phyloP scores from a whole-genome alignment of 441 rosid species.

The Breynia disticha region DNA sequence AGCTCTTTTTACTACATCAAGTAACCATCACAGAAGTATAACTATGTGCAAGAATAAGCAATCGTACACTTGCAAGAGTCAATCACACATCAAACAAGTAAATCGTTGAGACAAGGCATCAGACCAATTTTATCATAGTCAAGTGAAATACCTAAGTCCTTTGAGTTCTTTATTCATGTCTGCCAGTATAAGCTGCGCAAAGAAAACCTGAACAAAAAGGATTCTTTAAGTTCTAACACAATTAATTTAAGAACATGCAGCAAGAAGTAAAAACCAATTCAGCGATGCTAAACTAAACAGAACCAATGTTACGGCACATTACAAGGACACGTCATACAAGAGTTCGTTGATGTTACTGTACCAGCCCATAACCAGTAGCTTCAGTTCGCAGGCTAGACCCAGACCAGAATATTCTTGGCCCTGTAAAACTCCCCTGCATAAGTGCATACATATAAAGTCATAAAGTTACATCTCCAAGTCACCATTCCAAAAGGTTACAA shows the following conservation, averaged over 20 bases:
- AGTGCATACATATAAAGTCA: slow-evolving; percentile 42
- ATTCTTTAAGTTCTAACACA: slow-evolving; percentile 15
- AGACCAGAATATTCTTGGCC: slow-evolving; percentile 95
- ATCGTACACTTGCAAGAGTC: too few relatives aligned
- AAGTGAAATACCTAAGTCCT: slow-evolving; percentile 65
- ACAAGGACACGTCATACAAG: slow-evolving; percentile 1
- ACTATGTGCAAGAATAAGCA: too few relatives aligned
- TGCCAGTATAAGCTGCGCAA: slow-evolving; percentile 86
- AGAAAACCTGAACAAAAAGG: slow-evolving; percentile 75
- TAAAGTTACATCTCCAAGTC: slow-evolving; percentile 22
- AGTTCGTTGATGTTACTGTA: slow-evolving; percentile 24
- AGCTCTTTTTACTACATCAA: too few relatives aligned
- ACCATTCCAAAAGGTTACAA: neutral
- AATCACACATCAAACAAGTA: too few relatives aligned
- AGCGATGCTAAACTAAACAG: too few relatives aligned
- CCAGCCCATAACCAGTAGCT: slow-evolving; percentile 99
- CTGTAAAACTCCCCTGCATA: slow-evolving; percentile 99
- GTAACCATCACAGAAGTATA: too few relatives aligned
- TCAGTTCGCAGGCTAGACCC: slow-evolving; percentile 99
- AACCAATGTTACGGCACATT: too few relatives aligned
- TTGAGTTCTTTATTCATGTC: slow-evolving; percentile 94
- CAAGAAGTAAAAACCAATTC: slow-evolving; percentile 1
- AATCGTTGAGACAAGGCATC: too few relatives aligned
- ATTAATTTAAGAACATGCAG: neutral
- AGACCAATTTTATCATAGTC: slow-evolving; percentile 7